Conservation (phyloP, 257 asterid species). For the Nyctanthes arbortristis region DNA sequence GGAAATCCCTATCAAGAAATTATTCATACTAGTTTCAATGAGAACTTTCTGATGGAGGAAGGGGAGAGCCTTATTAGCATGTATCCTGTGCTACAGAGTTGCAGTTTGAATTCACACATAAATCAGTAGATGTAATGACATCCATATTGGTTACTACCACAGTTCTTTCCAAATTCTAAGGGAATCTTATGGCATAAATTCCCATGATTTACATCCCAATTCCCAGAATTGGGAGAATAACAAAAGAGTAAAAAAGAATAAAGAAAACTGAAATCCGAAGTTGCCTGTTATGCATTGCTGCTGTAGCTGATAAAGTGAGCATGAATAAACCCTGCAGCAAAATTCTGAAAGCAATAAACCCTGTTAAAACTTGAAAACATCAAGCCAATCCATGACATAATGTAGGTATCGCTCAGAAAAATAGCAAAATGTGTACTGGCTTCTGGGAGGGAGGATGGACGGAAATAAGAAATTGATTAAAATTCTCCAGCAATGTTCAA, state of each 20-base stretch:
- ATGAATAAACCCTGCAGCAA: neutral
- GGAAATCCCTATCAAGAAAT: neutral
- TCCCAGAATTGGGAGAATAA: neutral
- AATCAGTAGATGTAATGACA: neutral
- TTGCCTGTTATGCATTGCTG: neutral
- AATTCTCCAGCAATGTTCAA: too few relatives aligned
- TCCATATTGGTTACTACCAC: neutral
- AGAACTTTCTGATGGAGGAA: neutral
- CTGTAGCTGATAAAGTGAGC: neutral
- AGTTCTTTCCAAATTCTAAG: neutral
- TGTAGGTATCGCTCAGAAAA: neutral
- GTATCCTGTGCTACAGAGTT: neutral
- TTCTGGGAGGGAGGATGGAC: neutral
- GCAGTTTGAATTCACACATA: neutral
- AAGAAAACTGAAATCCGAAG: neutral
- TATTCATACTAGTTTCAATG: neutral
- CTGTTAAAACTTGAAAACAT: neutral
- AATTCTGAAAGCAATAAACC: neutral
- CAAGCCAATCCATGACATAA: neutral
- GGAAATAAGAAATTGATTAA: neutral
- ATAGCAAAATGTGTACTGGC: too few relatives aligned
- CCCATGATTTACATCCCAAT: neutral
- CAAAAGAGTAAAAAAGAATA: neutral
- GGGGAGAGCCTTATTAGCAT: neutral
- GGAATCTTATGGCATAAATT: neutral